Evolutionary conservation across 2,329 filamentous ascomycete genomes (phyloP), one percentile per base, ranked within the genome.

Genomic region (Xylariaceae sp.): DNA sequence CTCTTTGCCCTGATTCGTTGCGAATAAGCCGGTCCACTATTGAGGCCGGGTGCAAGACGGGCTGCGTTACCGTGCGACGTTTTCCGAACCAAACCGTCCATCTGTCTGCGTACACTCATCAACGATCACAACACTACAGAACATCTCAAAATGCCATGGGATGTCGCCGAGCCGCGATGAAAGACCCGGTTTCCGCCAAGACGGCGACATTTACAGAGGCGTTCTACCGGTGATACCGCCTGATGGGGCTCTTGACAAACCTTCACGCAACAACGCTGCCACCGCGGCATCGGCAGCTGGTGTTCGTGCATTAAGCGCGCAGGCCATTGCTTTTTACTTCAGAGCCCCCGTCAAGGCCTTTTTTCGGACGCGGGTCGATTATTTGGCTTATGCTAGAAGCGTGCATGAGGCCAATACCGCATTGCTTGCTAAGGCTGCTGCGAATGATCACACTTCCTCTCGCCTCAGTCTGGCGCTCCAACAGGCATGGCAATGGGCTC

Each of bases 321-420:
- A 94, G 62, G 75, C 89, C 58, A 79, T 95, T 44, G 85, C 89
- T 20, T 95, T 95, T 59, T 96, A 95, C 69, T 96, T 95, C 63
- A 78, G 90, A 45, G 88, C 89, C 0, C 91, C 91, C 1, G 86
- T 90, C 42, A 95, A 95, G 68, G 87, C 90, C 14, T 96, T 96
- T 64, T 95, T 96, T 68, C 81, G 88, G 50, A 91, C 88, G 1
- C 75, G 91, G 47, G 89, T 96, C 53, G 91, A 96, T 71, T 95
- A 90, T 55, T 73, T 82, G 16, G 77, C 77, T 2, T 82, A 80
- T 50, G 79, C 77, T 3, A 71, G 79, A 22, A 72, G 64, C 14
- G 61, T 80, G 3, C 75, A 79, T 49, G 66, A 76, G 52, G 68
- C 72, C 27, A 71, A 74, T 47, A 65, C 64, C 2, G 57, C 67